A percentile compares a stretch with the other conserved stretches of the same genome.
phyloP scores from a whole-genome alignment of 176 grass and related monocot genomes.

The Elaeis guineensis region DNA sequence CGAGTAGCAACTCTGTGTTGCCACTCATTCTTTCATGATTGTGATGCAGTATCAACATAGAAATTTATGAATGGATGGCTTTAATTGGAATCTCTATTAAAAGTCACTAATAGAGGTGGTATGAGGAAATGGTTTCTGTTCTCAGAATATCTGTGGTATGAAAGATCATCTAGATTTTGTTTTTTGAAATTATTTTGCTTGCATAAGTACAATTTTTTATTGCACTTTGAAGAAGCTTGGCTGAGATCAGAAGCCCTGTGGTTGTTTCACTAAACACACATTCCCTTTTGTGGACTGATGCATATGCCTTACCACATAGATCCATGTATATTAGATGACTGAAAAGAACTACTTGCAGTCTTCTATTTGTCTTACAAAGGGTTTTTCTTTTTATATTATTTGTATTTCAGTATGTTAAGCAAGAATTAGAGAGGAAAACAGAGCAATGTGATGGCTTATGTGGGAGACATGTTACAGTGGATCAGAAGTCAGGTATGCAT shows the following conservation, averaged over 20 bases:
- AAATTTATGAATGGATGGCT: too few species aligned
- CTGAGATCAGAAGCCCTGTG: not conserved
- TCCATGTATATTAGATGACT: too few species aligned
- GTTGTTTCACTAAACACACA: not conserved
- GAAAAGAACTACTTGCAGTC: not conserved
- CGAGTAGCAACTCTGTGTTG: too few species aligned
- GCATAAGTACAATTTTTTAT: not conserved
- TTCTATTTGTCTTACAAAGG: not conserved
- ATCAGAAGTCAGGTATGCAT: slow-evolving; percentile 48
- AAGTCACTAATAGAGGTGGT: too few species aligned
- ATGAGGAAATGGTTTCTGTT: too few species aligned
- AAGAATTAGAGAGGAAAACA: slow-evolving; percentile 39
- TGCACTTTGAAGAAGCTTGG: too few species aligned
- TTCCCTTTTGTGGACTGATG: too few species aligned
- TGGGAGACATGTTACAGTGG: slow-evolving; percentile 32
- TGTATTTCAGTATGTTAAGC: slow-evolving; percentile 41
- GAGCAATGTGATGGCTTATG: slow-evolving; percentile 22
- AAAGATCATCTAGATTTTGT: not conserved
- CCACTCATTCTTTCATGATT: too few species aligned
- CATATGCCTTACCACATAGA: too few species aligned
- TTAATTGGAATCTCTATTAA: too few species aligned
- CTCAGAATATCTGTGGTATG: too few species aligned
- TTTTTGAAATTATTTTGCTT: not conserved
- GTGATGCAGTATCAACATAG: too few species aligned
- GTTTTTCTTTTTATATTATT: slow-evolving; percentile 1